Percentiles rank a stretch among this genome's conserved stretches.
These are phyloP conservation scores for Echium plantagineum DNA, from an alignment of 257 asterid species.

Conservation along the genomic window DNA sequence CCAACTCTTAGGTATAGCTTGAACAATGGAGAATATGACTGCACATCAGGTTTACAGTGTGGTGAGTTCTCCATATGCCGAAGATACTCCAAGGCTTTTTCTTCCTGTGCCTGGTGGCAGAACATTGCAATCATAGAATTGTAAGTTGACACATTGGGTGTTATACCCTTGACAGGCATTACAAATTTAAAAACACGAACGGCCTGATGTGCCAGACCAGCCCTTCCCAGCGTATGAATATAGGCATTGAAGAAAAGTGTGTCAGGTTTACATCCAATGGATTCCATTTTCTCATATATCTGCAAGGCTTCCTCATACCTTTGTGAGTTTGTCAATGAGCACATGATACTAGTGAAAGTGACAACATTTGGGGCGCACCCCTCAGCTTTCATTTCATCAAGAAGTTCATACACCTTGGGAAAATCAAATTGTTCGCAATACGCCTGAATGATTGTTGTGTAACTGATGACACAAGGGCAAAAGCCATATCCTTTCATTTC, in stretches of 20 bases:
- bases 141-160: conserved; percentile 66
- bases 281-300: conserved; percentile 47
- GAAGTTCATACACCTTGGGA: conserved; percentile 43
- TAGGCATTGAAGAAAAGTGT: conserved; percentile 56
- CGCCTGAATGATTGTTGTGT: conserved; percentile 57
- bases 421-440: conserved; percentile 48
- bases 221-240: conserved; percentile 60
- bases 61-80: conserved; percentile 45
- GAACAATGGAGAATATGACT: conserved; percentile 56
- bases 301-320: conserved; percentile 46
- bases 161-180: conserved; percentile 33
- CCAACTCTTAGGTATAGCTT: conserved; percentile 37
- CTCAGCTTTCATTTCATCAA: conserved; percentile 66
- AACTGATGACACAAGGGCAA: conserved; percentile 63
- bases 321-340: conserved; percentile 48
- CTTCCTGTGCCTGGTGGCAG: conserved; percentile 47
- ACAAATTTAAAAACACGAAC: conserved; percentile 35
- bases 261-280: conserved; percentile 52
- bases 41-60: conserved; percentile 64
- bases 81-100: conserved; percentile 37
- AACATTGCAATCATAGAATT: conserved; percentile 79
- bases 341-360: conserved; percentile 67
- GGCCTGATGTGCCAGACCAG: conserved; percentile 42
- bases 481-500: conserved; percentile 77
- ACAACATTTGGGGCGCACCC: conserved; percentile 54